Conservation (phyloP, 2,329 filamentous ascomycete species). For the Curvularia eragrostidis region DNA sequence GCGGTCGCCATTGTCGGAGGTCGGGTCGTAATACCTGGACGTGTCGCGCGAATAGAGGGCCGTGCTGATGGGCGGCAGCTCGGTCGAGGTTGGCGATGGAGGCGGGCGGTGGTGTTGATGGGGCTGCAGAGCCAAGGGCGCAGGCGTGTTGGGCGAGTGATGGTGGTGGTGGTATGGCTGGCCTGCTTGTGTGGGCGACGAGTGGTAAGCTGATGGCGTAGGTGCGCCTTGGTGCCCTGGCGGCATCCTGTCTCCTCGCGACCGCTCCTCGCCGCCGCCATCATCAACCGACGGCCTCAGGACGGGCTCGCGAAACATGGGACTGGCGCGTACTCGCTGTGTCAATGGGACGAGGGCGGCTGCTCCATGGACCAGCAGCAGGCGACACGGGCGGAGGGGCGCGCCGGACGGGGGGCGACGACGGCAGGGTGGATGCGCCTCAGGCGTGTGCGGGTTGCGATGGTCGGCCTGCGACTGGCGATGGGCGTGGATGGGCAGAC, state of each 20-base stretch:
- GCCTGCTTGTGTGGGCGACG: constrained; percentile 48
- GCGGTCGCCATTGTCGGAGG: constrained; percentile 53
- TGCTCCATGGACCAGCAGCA: constrained; percentile 23
- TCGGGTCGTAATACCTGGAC: constrained; percentile 59
- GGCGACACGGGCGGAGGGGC: constrained; percentile 13
- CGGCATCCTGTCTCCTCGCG: constrained; percentile 43
- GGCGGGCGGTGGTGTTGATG: constrained; percentile 29
- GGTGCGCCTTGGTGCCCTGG: constrained; percentile 44
- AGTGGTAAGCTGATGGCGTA: constrained; percentile 45
- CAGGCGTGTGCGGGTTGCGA: constrained; percentile 24
- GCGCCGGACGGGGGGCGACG: constrained; percentile 13
- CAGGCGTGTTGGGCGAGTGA: constrained; percentile 44
- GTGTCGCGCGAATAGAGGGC: constrained; percentile 51
- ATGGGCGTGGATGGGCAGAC: constrained; percentile 15
- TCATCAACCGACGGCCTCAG: constrained; percentile 41
- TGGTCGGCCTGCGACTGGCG: constrained; percentile 20
- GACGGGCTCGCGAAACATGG: constrained; percentile 42
- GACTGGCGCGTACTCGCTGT: constrained; percentile 14
- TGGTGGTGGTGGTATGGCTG: constrained; percentile 46
- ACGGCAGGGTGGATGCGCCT: constrained; percentile 24
- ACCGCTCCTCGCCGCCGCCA: constrained; percentile 35
- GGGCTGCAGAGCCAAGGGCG: constrained; percentile 43
- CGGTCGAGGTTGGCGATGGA: constrained; percentile 45
- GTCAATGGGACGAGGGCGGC: constrained; percentile 6
- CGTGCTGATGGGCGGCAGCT: constrained; percentile 51